Conservation (phyloP, 257 asterid species). For the Euphrasia confusa region DNA sequence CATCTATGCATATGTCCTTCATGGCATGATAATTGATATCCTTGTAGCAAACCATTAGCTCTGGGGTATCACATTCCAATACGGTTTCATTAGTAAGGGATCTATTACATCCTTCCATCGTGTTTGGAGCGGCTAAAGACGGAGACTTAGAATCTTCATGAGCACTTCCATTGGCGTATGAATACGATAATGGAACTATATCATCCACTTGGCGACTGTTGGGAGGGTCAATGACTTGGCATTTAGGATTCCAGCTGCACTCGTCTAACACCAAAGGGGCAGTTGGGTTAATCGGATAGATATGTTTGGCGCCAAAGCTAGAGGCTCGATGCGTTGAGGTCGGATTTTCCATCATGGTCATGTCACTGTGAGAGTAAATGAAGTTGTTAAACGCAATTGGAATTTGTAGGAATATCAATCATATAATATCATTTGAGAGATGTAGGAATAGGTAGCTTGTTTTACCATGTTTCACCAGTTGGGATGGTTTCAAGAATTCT, state of each 20-base stretch:
- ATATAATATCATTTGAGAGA: too few species aligned
- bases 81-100: slow-evolving; percentile 33
- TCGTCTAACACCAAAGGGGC: too few species aligned
- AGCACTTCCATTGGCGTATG: slow-evolving; percentile 19
- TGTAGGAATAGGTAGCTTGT: too few species aligned
- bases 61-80: slow-evolving; percentile 36
- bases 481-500: slow-evolving; percentile 56
- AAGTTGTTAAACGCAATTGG: neutral
- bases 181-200: neutral
- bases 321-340: slow-evolving; percentile 5
- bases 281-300: too few species aligned
- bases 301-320: neutral
- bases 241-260: too few species aligned
- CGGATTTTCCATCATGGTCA: slow-evolving; percentile 47
- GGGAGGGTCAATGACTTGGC: too few species aligned
- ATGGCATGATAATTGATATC: slow-evolving; percentile 41
- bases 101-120: slow-evolving; percentile 24
- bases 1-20: slow-evolving; percentile 70
- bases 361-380: slow-evolving; percentile 32
- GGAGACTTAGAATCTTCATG: slow-evolving; percentile 25
- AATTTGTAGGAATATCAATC: too few species aligned
- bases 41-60: slow-evolving; percentile 42
- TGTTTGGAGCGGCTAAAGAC: slow-evolving; percentile 24
- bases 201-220: too few species aligned
- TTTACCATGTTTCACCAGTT: slow-evolving; percentile 26